These are phyloP conservation scores for Kodamaea fungicola DNA, from an alignment of 1,139 yeast genomes.

Conservation along the genomic window DNA sequence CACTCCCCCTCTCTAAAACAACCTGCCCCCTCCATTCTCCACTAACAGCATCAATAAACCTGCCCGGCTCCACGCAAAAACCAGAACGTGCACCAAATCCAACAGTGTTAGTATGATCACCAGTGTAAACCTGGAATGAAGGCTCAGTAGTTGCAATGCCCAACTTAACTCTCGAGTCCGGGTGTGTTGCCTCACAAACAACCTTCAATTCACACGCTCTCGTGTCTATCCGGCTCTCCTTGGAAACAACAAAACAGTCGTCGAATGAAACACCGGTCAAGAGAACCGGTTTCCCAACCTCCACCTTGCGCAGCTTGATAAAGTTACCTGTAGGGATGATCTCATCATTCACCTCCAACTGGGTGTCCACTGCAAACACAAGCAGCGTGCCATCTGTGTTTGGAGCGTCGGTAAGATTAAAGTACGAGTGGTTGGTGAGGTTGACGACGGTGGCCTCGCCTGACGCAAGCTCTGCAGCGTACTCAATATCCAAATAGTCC, in stretches of 20 bases:
- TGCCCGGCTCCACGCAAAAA: slow-evolving; percentile 61
- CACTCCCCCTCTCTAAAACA: slow-evolving; percentile 47
- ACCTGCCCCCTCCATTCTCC: slow-evolving; percentile 52
- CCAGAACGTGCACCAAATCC: slow-evolving; percentile 49
- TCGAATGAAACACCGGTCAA: slow-evolving; percentile 31
- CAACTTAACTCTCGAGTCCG: slow-evolving; percentile 41
- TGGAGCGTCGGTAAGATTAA: slow-evolving; percentile 33
- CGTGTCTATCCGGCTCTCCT: slow-evolving; percentile 37
- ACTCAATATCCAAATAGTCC: slow-evolving; percentile 41
- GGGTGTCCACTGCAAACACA: slow-evolving; percentile 23
- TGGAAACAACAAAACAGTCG: slow-evolving; percentile 48
- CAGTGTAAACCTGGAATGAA: slow-evolving; percentile 65
- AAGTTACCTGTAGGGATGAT: slow-evolving; percentile 53
- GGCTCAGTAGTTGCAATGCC: slow-evolving; percentile 61
- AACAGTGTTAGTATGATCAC: slow-evolving; percentile 44
- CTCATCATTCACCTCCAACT: slow-evolving; percentile 36
- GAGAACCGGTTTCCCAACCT: slow-evolving; percentile 24
- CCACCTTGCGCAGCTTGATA: slow-evolving; percentile 20
- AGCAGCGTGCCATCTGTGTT: slow-evolving; percentile 35
- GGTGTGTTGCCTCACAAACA: slow-evolving; percentile 47
- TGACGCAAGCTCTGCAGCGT: slow-evolving; percentile 40
- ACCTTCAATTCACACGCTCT: slow-evolving; percentile 32
- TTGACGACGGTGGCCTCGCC: slow-evolving; percentile 49
- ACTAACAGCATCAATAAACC: slow-evolving; percentile 54
- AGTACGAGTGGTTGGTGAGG: slow-evolving; percentile 64